Evolutionary conservation across 2,329 filamentous ascomycete species (phyloP).

Genomic region (Byssothecium circinans): DNA sequence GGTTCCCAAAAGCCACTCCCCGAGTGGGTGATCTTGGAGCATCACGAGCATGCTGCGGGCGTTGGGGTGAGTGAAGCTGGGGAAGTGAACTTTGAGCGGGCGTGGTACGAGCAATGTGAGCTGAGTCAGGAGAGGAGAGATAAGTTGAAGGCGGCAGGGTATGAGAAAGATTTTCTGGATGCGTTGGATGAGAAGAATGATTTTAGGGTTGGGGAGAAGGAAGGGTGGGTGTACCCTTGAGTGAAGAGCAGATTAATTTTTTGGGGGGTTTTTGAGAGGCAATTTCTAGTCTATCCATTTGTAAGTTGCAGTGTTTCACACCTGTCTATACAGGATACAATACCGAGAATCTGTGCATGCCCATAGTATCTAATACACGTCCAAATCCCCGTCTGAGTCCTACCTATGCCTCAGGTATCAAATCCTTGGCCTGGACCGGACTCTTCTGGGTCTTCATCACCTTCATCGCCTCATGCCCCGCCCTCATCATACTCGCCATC

Average conservation of each 20-base stretch:
- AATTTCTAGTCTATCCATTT: neutral
- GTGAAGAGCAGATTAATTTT: neutral
- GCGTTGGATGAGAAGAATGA: conserved; percentile 28
- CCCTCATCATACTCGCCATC: conserved; percentile 26
- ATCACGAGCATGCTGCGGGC: conserved; percentile 4
- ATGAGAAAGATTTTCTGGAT: conserved; percentile 27
- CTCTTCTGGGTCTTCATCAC: too few relatives aligned
- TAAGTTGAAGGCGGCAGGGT: conserved; percentile 14
- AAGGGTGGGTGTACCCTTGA: conserved; percentile 18
- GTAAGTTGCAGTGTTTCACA: too few relatives aligned
- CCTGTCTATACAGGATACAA: too few relatives aligned
- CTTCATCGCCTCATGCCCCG: neutral
- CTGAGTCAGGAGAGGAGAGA: conserved; percentile 16
- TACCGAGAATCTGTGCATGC: too few relatives aligned
- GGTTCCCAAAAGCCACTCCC: conserved; percentile 23
- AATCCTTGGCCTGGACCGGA: too few relatives aligned
- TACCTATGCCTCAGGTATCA: too few relatives aligned
- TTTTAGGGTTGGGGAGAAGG: conserved; percentile 22
- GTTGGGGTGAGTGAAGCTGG: neutral
- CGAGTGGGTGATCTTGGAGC: conserved; percentile 34
- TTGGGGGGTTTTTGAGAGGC: neutral
- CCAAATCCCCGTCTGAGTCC: too few relatives aligned
- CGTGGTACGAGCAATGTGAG: conserved; percentile 33
- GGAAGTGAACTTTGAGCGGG: conserved; percentile 32
- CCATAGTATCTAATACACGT: too few relatives aligned